Base-by-base conservation (phyloP, 2,329 filamentous ascomycete species). In the Elsinoe fawcettii region DNA sequence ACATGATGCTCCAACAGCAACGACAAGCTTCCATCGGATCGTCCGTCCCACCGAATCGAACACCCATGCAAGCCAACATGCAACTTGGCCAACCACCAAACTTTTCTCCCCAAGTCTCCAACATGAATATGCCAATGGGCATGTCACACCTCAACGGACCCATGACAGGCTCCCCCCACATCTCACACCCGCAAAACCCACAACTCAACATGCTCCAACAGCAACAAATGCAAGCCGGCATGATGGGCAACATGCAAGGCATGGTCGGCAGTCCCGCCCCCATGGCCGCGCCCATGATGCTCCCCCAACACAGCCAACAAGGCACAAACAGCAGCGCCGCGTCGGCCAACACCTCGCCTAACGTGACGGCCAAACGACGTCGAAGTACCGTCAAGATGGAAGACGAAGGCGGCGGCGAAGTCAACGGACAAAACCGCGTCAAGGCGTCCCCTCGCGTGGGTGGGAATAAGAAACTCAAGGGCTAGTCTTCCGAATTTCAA, bases 261-360 rank as follows among this genome's bases (percentile, higher is more conserved):
- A 46, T 46, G 41, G 22, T 75, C 75, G 18, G 73, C 73, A 39
- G 23, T 34, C 67, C 67, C 60, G 71, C 70, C 8, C 72, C 75
- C 62, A 73, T 67, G 73, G 73, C 60, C 69, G 77, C 59, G 66
- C 77, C 60, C 65, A 76, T 63, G 22, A 83, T 85, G 79, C 73
- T 79, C 53, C 75, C 77, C 47, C 80, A 82, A 64, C 78, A 77
- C 66, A 81, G 73, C 65, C 80, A 80, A 61, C 77, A 78, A 64
- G 77, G 77, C 47, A 76, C 77, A n/a, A 80, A 76, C 61, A 81
- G 76, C 67, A 79, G 69, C 16, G 72, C 72, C 61, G 76, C 77
- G 7, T 83, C 80, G 63, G 80, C 81, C 30, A 84, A 81, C 62
- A 83, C 82, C 4, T 85, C 82, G 62, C 82, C 82, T 2, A 83